Base-by-base conservation (phyloP, 495 filamentous ascomycete species). In the Parathielavia hyrcaniae region DNA sequence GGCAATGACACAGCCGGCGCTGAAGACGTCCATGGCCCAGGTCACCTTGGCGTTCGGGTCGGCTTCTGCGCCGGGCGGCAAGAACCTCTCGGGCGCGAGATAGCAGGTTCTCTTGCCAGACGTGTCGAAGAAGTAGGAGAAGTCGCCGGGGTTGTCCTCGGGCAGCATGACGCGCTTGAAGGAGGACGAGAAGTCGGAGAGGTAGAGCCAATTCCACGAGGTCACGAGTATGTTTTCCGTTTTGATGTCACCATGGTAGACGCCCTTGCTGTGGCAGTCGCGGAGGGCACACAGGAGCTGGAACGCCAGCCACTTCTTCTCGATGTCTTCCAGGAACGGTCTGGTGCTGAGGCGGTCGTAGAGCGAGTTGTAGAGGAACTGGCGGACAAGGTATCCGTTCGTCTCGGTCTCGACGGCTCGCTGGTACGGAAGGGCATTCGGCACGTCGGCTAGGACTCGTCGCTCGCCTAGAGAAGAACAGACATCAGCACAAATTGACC, bases 21-120 rank as follows among this genome's bases (percentile, higher is more conserved):
- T 97, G 74, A 99, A 99, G 30, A 99, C 87, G 68, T 99, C 95
- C 95, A 99, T 99, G 39, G 91, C 91, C 90, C 93, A 96, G 16
- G 74, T 79, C 26, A 78, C 64, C 57, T 80, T 79, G 22, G 80
- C 81, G 19, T 86, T 76, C 3, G 77, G 75, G 16, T 70, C 84
- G 9, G 79, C 76, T 49, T 83, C 79, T 63, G 88, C 81, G 3
- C 83, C 86, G 2, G 85, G 77, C 6, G 80, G 79, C 16, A 95
- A 68, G 62, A 99, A 99, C 26, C 95, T 79, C 70, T 99, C 95
- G 11, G 95, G 95, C 0, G 95, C 95, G 22, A 97, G 75, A 67
- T 99, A 97, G 73, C 95, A 97, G n/a, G 91, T 97, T 59, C 95
- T 79, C 58, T 89, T 76, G 7, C 89, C 90, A 10, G 92, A 95